Evolutionary conservation across 176 grass and related monocot species (phyloP).

Genomic region (Cocos nucifera): DNA sequence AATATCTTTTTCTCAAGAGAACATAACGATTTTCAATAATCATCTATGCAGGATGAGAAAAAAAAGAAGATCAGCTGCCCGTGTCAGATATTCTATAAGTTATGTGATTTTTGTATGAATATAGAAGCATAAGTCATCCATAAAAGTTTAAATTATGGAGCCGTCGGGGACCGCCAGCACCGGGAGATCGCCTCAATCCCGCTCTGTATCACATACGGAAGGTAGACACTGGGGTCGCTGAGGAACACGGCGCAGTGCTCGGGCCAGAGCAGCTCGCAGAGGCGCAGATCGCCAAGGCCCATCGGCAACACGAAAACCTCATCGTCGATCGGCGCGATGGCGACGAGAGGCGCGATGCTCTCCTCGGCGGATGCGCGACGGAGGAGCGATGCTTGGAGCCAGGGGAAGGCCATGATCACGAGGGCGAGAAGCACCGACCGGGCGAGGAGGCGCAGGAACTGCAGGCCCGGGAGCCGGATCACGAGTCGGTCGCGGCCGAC

Average conservation of each 20-base stretch:
- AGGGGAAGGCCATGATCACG: conserved; percentile 24
- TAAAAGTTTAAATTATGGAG: too few relatives aligned
- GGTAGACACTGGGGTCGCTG: conserved; percentile 12
- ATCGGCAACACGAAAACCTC: conserved; percentile 11
- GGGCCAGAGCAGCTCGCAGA: conserved; percentile 17
- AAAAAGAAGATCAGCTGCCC: too few relatives aligned
- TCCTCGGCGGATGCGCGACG: too few relatives aligned
- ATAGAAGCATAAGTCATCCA: too few relatives aligned
- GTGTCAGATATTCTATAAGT: too few relatives aligned
- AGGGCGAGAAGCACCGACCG: conserved; percentile 25
- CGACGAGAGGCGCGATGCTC: background rate
- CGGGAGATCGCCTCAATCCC: conserved; percentile 7
- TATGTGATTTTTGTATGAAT: too few relatives aligned
- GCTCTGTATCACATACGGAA: conserved; percentile 18
- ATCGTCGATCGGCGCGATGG: background rate
- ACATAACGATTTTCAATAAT: too few relatives aligned
- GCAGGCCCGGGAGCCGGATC: conserved; percentile 16
- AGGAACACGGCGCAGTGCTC: conserved; percentile 18
- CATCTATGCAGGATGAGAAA: too few relatives aligned
- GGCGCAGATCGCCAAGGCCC: conserved; percentile 21
- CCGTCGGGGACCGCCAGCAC: conserved; percentile 3
- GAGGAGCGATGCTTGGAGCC: conserved; percentile 12
- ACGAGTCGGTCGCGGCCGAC: background rate
- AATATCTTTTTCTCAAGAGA: too few relatives aligned
- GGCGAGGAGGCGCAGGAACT: conserved; percentile 15